Evolutionary conservation across 192 early-diverging fungal species (phyloP).

Genomic region (Funneliformis mosseae): DNA sequence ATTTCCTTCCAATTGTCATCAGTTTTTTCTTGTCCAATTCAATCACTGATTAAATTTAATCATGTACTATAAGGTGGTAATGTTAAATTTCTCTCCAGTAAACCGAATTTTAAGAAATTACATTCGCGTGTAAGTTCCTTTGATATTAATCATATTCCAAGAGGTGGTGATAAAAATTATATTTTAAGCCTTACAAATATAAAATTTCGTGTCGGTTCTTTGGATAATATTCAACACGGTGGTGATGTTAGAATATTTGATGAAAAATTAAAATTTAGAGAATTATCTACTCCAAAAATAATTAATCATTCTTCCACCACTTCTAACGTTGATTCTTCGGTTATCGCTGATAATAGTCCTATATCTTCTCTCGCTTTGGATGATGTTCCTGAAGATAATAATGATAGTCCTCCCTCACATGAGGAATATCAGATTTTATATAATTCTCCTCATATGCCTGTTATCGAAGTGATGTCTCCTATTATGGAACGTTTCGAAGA

Average conservation of each 20-base stretch:
- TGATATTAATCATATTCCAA: constrained; percentile 47
- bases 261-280: constrained; percentile 15
- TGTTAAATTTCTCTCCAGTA: constrained; percentile 44
- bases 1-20: constrained; percentile 17
- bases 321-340: not conserved
- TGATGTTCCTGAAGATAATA: not conserved
- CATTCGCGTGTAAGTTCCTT: constrained; percentile 46
- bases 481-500: not conserved
- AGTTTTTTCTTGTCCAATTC: constrained; percentile 7
- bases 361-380: constrained; percentile 21
- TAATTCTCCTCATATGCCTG: not conserved
- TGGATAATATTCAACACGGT: constrained; percentile 49
- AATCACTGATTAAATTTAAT: constrained; percentile 45
- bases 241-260: constrained; percentile 44
- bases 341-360: constrained; percentile 1
- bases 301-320: not conserved
- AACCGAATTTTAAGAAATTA: constrained; percentile 38
- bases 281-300: not conserved
- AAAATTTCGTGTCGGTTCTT: constrained; percentile 45
- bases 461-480: not conserved
- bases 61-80: constrained; percentile 49
- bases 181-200: constrained; percentile 38
- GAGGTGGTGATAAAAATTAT: constrained; percentile 43
- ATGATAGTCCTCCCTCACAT: not conserved
- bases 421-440: too few species aligned